These are phyloP conservation scores for Kazachstania africana DNA, from an alignment of 805 yeast species.

Conservation along the genomic window DNA sequence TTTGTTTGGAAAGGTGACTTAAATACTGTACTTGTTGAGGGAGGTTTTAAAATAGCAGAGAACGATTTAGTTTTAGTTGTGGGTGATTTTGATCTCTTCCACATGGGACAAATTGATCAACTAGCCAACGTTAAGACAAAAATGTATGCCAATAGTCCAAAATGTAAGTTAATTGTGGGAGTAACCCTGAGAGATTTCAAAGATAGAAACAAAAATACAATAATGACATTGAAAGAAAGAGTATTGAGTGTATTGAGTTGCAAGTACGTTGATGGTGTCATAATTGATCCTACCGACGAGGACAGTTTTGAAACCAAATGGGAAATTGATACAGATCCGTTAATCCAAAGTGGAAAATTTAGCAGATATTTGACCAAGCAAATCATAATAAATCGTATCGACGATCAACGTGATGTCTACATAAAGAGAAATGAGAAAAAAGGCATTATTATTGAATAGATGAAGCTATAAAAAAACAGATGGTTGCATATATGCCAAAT, in stretches of 20 bases:
- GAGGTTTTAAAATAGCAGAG: slow-evolving; percentile 4
- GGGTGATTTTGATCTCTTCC: slow-evolving; percentile 87
- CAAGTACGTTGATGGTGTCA: slow-evolving; percentile 65
- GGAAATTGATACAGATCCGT: slow-evolving; percentile 31
- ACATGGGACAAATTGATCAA: slow-evolving; percentile 83
- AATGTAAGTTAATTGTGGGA: slow-evolving; percentile 47
- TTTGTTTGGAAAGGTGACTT: slow-evolving; percentile 43
- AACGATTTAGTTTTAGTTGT: slow-evolving; percentile 28
- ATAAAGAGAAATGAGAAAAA: slow-evolving; percentile 81
- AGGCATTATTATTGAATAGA: slow-evolving; percentile 38
- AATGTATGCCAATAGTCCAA: slow-evolving; percentile 31
- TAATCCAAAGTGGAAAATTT: slow-evolving; percentile 44
- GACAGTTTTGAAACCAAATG: background rate
- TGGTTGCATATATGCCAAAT: background rate
- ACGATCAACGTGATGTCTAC: slow-evolving; percentile 53
- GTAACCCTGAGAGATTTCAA: slow-evolving; percentile 41
- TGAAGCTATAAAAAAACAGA: background rate
- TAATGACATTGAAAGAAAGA: slow-evolving; percentile 82
- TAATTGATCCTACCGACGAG: slow-evolving; percentile 29
- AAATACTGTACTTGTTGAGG: slow-evolving; percentile 22
- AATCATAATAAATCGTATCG: slow-evolving; percentile 65
- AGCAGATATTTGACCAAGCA: slow-evolving; percentile 50
- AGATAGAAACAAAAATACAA: slow-evolving; percentile 24
- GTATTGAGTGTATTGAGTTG: slow-evolving; percentile 83
- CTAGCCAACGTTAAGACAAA: slow-evolving; percentile 28